Evolutionary conservation across 2,329 filamentous ascomycete species (phyloP).

Genomic region (Penicillium digitatum): DNA sequence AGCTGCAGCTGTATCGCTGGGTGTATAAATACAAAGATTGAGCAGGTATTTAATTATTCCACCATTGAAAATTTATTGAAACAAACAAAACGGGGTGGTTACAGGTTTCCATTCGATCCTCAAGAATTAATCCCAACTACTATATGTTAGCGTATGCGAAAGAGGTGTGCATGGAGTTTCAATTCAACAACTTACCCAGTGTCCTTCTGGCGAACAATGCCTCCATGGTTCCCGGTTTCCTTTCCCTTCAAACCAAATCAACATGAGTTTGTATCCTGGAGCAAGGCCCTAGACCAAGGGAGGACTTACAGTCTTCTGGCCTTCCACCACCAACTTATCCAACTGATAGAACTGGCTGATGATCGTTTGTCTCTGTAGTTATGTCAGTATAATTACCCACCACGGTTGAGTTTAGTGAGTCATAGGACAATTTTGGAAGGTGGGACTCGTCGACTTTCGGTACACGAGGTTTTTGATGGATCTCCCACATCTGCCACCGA

Average conservation of each 20-base stretch:
- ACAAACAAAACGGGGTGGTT: slow-evolving; percentile 10
- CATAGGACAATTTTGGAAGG: not conserved
- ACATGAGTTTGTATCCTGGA: slow-evolving; percentile 5
- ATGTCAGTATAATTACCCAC: slow-evolving; percentile 32
- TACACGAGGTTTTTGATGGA: not conserved
- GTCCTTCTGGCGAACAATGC: slow-evolving; percentile 72
- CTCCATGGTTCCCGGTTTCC: slow-evolving; percentile 60
- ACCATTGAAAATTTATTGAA: slow-evolving; percentile 3
- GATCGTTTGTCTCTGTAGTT: slow-evolving; percentile 80
- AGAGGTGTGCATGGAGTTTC: not conserved
- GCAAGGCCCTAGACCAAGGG: not conserved
- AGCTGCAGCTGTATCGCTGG: slow-evolving; percentile 8
- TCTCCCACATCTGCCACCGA: not conserved
- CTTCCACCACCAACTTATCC: slow-evolving; percentile 87
- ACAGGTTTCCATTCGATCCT: slow-evolving; percentile 5
- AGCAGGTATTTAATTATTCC: slow-evolving; percentile 6
- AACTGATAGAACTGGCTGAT: slow-evolving; percentile 93
- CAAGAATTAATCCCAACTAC: slow-evolving; percentile 30
- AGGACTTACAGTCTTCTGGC: slow-evolving; percentile 66
- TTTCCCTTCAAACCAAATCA: slow-evolving; percentile 26
- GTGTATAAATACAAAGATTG: slow-evolving; percentile 25
- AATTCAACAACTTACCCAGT: slow-evolving; percentile 55
- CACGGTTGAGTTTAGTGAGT: not conserved
- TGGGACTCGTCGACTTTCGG: not conserved
- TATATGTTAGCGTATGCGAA: slow-evolving; percentile 2